Base-by-base conservation (phyloP, 257 asterid genomes). In the Plantago major region DNA sequence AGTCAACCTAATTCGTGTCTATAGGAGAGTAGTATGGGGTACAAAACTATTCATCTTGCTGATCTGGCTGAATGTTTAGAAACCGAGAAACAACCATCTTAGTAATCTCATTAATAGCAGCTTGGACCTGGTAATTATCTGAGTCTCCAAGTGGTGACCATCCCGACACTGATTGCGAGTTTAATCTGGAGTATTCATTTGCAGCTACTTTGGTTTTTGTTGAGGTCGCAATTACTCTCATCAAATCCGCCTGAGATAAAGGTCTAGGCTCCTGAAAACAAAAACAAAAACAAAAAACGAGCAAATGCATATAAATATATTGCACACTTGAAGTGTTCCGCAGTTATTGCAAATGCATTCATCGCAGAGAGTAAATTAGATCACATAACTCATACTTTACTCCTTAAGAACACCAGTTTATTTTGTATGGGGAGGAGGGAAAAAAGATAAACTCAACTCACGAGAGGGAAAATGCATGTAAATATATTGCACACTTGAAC, bases 131-230 rank as follows among this genome's bases (percentile, higher is more conserved):
- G 73, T 63, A 69, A 72, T 81, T 77, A 62, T 84, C 84, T 13
- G 81, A 71, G 15, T 68, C 87, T 56, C 71, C 54, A 9, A 16
- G 70, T 46, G 33, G 56, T 3, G 82, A 61, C 78, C 83, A 81
- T 46, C 73, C 72, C 0, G 75, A 46, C 40, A 33, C 0, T 61
- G 68, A 68, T 50, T 62, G 84, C 16, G 81, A 69, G 70, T 69
- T 82, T 56, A 79, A 59, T 71, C 83, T 65, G 62, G 46, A 62
- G 76, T 76, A 91, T 67, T 91, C 95, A 22, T 63, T 70, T 52
- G 98, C 95, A 64, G 94, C 98, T 66, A 72, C 72, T 43, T 65
- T 81, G 3, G 98, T 91, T 47, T 75, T 82, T 18, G 70, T 88
- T 18, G 85, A 66, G 12, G 83, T 86, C 4, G 81, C 66, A 17